Conservation (phyloP, 1,139 yeast species). For the Hansenula anomala region DNA sequence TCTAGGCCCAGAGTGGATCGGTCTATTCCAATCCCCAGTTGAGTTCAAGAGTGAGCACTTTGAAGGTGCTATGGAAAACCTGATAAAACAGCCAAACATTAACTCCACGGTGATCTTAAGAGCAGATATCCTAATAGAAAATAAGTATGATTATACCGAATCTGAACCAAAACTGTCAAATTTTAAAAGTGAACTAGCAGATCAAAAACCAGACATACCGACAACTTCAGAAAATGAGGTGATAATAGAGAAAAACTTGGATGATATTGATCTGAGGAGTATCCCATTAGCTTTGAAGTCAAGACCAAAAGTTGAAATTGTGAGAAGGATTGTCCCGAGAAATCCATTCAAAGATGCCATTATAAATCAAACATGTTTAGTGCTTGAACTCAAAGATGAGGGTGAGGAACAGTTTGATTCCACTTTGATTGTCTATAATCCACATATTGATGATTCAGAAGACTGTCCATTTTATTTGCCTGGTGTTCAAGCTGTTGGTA, state of each 20-base stretch:
- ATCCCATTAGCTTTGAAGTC: conserved; percentile 38
- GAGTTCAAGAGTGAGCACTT: conserved; percentile 47
- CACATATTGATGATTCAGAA: conserved; percentile 58
- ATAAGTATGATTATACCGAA: conserved; percentile 31
- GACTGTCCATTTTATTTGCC: conserved; percentile 88
- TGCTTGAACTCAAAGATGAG: conserved; percentile 30
- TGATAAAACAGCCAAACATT: conserved; percentile 82
- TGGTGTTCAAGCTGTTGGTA: conserved; percentile 74
- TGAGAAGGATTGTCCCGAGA: conserved; percentile 81
- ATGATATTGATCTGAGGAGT: conserved; percentile 48
- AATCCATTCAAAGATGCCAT: conserved; percentile 83
- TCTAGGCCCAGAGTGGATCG: conserved; percentile 66
- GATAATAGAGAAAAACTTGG: conserved; percentile 40
- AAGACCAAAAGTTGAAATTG: conserved; percentile 46
- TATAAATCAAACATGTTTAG: conserved; percentile 78
- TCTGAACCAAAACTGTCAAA: conserved; percentile 23
- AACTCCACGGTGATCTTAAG: conserved; percentile 88
- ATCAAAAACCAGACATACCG: conserved; percentile 27
- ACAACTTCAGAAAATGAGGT: conserved; percentile 24
- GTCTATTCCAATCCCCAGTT: conserved; percentile 35
- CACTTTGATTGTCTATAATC: conserved; percentile 64
- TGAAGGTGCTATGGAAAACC: conserved; percentile 71
- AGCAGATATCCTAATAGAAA: conserved; percentile 74
- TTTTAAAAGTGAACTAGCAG: conserved; percentile 30
- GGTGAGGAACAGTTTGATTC: conserved; percentile 30